A percentile compares a stretch with the other conserved stretches of the same genome.
These are phyloP conservation scores for Trifolium pratense DNA, from an alignment of 306 rosid genomes.

Conservation along the genomic window DNA sequence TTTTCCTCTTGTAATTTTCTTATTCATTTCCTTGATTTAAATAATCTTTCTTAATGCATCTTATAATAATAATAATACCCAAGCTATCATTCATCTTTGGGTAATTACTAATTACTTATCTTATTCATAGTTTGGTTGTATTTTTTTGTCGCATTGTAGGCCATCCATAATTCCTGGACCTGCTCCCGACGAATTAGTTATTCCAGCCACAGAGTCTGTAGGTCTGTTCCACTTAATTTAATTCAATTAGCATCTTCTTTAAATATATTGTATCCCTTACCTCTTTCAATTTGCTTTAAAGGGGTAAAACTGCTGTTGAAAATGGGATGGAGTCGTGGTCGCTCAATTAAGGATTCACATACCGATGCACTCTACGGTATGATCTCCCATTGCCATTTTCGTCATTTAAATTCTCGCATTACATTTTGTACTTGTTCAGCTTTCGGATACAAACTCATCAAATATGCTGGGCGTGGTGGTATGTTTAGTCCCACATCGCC, in stretches of 20 bases:
- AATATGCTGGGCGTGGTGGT: too few relatives aligned
- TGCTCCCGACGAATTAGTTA: constrained; percentile 85
- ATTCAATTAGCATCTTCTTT: constrained; percentile 21
- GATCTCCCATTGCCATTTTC: constrained; percentile 32
- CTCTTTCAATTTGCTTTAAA: constrained; percentile 43
- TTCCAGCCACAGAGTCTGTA: constrained; percentile 88
- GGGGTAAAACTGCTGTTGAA: constrained; percentile 87
- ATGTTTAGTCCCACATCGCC: too few relatives aligned
- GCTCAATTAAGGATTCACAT: constrained; percentile 86
- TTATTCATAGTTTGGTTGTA: constrained; percentile 30
- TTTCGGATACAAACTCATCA: too few relatives aligned
- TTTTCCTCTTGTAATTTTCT: background rate
- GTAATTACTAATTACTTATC: constrained; percentile 27
- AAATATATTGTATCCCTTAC: constrained; percentile 34
- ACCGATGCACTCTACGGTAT: constrained; percentile 71
- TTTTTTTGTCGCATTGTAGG: constrained; percentile 52
- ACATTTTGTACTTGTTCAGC: background rate
- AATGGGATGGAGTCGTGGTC: constrained; percentile 99
- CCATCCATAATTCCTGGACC: constrained; percentile 97
- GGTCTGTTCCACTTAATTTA: constrained; percentile 59
- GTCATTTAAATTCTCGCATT: constrained; percentile 22
- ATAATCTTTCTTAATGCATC: constrained; percentile 18
- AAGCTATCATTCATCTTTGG: constrained; percentile 29
- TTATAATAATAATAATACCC: background rate
- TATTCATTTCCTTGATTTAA: background rate